Evolutionary conservation across 2,329 filamentous ascomycete genomes (phyloP), one percentile per base, ranked within the genome.

Genomic region (Pseudogymnoascus sp.): DNA sequence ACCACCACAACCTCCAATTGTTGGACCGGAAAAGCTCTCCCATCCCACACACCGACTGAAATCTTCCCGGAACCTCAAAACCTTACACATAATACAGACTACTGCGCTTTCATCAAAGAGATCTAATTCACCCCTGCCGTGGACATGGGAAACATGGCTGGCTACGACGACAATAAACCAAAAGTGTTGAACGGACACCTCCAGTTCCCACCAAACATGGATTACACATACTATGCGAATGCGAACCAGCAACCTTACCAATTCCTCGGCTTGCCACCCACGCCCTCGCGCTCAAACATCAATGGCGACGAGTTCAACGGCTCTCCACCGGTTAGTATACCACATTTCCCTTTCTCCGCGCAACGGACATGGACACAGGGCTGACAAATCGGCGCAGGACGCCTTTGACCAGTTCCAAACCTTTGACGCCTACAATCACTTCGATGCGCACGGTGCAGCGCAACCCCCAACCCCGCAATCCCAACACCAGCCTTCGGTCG

Each of bases 191-290:
- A 51, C 44, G 44, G 44, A n/a, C 44, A 51, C 25, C 8, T 51
- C 17, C 33, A 36, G 33, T 39, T 59, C 55, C 35, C 58, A 42
- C 41, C 68, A 65, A 58, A 58, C 27, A 85, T 86, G 82, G 81
- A 85, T 68, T 85, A 83, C 71, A 76, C 78, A 61, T 84, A 81
- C 71, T 85, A 80, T 67, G 70, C 72, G 59, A 69, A 76, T 15
- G 72, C 75, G 35, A 68, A 75, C 44, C 73, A 76, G 38, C 79
- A 79, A 66, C 72, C 77, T 41, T 84, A 80, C 67, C 76, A 78
- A 39, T 80, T 80, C 65, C 75, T 80, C 59, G 77, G 77, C 60
- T 72, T 81, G 63, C 74, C 79, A 15, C 71, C 73, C 3, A 73
- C 71, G 58, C 62, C 70, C 62, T 42, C 75, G 72, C 71, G 69